Evolutionary conservation across 1,284 basidiomycete species (phyloP).

Genomic region (Pisolithus thermaeus): DNA sequence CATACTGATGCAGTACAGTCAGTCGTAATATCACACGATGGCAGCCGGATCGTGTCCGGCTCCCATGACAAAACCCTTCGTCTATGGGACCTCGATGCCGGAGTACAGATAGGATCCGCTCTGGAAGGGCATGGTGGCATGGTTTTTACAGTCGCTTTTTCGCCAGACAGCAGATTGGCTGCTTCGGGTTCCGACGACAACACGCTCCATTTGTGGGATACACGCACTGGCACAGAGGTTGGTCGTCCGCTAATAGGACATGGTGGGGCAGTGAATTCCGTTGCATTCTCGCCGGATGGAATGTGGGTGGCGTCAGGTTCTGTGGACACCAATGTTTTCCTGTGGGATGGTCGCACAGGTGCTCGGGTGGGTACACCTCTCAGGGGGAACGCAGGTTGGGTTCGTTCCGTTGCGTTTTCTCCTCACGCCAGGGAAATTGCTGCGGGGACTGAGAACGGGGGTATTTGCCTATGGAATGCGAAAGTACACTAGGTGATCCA

Average conservation of each 20-base stretch:
- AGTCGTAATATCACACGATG: background rate
- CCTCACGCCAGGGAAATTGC: background rate
- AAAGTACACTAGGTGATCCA: too few species aligned
- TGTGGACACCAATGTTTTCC: slow-evolving; percentile 4
- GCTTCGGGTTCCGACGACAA: background rate
- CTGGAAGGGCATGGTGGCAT: background rate
- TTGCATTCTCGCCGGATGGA: slow-evolving; percentile 10
- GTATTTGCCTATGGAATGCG: background rate
- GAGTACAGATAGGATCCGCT: background rate
- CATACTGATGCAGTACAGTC: background rate
- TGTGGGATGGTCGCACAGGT: slow-evolving; percentile 2
- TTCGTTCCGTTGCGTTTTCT: slow-evolving; percentile 1
- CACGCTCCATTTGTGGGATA: slow-evolving; percentile 2
- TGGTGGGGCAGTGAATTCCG: background rate
- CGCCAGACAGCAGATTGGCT: background rate
- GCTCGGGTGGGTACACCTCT: slow-evolving; percentile 3
- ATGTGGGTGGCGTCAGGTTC: slow-evolving; percentile 6
- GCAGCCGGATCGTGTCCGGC: background rate
- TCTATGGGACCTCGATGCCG: background rate
- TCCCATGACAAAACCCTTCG: background rate
- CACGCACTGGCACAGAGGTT: background rate
- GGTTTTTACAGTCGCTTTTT: background rate
- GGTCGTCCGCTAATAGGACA: background rate
- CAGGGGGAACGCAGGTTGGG: background rate
- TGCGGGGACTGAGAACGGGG: background rate